Evolutionary conservation across 2,329 filamentous ascomycete genomes (phyloP), one percentile per base, ranked within the genome.

Genomic region (Botrytis tulipae): DNA sequence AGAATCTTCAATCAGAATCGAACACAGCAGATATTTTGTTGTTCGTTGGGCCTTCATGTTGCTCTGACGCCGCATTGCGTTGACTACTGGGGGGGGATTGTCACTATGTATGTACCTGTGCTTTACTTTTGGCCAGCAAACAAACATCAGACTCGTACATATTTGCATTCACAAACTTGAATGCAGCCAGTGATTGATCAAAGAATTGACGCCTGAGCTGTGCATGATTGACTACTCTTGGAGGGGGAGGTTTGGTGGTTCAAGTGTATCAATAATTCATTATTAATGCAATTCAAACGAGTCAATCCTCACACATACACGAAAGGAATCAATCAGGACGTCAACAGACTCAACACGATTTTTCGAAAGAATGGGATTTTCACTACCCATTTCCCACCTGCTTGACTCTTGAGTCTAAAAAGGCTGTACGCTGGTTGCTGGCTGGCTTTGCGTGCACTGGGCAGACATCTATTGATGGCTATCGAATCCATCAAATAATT

Each of bases 31-130:
- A 54, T 72, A 68, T 69, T 51, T 70, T 61, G 71, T 72, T 72
- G 71, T 72, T 72, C 71, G 71, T 68, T 72, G 71, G 71, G 71
- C 71, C 71, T 67, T 72, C 71, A 69, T 72, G 63, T 69, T 68
- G 48, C 42, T 72, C 71, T 72, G 71, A 72, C 71, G 71, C 62
- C 71, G 71, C 71, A 72, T 72, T 72, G 71, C 71, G 63, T 72
- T 60, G 29, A 72, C 71, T 72, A 59, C 67, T 70, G 18, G 59
- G 35, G 51, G 51, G 35, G 59, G 25, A 61, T 37, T 61, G 59
- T 70, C 37, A 57, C 37, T 70, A 70, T 61, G 51, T 70, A 70
- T 61, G 51, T 70, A 70, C 67, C 67, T 70, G 54, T 59, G 48
- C 65, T 66, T 60, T 68, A 60, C 70, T 67, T 72, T 68, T 65